phyloP scores from a whole-genome alignment of 768 basidiomycete species.

The Hypholoma fasciculare region DNA sequence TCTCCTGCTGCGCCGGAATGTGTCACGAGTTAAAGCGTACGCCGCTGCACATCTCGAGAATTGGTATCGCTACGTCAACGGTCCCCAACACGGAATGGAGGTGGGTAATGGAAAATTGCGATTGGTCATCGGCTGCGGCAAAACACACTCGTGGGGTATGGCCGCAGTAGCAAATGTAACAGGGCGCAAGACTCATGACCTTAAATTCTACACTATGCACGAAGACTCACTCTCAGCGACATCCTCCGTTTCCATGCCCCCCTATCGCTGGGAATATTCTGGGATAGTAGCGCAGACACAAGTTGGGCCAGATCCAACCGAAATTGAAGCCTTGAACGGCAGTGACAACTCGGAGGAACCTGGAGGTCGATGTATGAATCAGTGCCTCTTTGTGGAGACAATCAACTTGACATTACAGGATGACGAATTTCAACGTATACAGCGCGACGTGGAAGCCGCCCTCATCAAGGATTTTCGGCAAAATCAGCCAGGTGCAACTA shows the following conservation, averaged over 20 bases:
- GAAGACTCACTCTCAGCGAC: not conserved
- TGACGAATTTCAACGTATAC: not conserved
- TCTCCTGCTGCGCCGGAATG: no score
- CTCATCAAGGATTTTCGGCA: not conserved
- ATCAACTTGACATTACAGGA: not conserved
- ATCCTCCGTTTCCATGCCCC: not conserved
- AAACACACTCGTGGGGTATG: conserved; percentile 20
- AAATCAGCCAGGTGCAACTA: not conserved
- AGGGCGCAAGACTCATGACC: not conserved
- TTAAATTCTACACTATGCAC: not conserved
- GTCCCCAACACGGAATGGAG: conserved; percentile 10
- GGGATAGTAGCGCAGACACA: not conserved
- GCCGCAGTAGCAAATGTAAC: conserved; percentile 13
- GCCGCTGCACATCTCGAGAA: conserved; percentile 8
- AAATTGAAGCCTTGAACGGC: not conserved
- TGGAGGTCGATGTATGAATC: not conserved
- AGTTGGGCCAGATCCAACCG: not conserved
- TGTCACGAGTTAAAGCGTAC: no score
- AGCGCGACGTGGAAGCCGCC: not conserved
- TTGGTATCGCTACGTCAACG: conserved; percentile 20
- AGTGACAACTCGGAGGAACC: not conserved
- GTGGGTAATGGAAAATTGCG: conserved; percentile 19
- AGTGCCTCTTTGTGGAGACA: not conserved
- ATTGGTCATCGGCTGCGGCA: conserved; percentile 18
- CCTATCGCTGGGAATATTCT: not conserved